Conservation (phyloP, 306 rosid genomes). For the Oxytropis ochrocephala region DNA sequence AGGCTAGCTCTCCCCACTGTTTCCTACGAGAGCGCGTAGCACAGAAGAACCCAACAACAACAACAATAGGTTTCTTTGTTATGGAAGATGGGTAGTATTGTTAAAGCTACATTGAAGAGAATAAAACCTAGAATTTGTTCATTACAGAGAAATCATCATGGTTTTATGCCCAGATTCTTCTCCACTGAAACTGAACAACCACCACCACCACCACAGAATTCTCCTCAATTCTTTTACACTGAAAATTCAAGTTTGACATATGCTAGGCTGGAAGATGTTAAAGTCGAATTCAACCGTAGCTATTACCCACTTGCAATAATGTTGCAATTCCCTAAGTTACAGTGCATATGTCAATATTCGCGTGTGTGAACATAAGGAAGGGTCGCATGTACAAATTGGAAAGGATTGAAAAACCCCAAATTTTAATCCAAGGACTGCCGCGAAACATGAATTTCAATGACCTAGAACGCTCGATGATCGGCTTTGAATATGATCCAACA, state of each 20-base stretch:
- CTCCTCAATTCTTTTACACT: conserved; percentile 23
- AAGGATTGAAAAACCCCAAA: too few species aligned
- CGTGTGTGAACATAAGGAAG: conserved; percentile 20
- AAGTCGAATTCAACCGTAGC: conserved; percentile 45
- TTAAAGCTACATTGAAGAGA: conserved; percentile 40
- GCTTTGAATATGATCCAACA: conserved; percentile 45
- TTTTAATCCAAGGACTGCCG: conserved; percentile 63
- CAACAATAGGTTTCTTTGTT: conserved; percentile 1
- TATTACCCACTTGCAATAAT: conserved; percentile 41
- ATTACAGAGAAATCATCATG: conserved; percentile 18
- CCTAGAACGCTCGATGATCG: conserved; percentile 50
- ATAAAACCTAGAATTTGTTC: conserved; percentile 29
- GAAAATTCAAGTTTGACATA: conserved; percentile 40
- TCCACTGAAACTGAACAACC: conserved; percentile 55
- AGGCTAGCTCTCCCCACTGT: too few species aligned
- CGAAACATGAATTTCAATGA: conserved; percentile 25
- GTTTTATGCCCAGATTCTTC: conserved; percentile 27
- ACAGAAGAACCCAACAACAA: too few species aligned
- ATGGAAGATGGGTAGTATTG: conserved; percentile 36
- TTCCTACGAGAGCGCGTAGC: too few species aligned
- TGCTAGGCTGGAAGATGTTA: conserved; percentile 73
- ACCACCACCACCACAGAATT: conserved; percentile 18
- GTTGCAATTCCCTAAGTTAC: conserved; percentile 54
- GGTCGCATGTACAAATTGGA: conserved; percentile 56
- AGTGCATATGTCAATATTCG: conserved; percentile 13